Evolutionary conservation across 495 filamentous ascomycete genomes (phyloP), one percentile per base, ranked within the genome.

Genomic region (Aspergillus nanangensis): DNA sequence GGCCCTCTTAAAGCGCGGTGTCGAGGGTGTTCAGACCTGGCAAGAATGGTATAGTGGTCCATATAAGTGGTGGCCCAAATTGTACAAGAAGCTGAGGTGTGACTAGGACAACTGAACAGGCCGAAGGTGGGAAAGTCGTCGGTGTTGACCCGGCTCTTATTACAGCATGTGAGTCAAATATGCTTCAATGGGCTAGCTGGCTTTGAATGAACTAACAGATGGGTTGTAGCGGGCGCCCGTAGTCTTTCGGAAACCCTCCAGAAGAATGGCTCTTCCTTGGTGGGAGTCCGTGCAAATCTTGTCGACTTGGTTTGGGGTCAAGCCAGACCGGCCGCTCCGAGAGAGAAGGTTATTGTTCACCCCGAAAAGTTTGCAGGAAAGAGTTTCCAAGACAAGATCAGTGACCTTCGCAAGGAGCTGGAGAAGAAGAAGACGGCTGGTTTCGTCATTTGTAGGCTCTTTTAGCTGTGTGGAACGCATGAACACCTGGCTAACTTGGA

Each of bases 21-120:
- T 95, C 14, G 86, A 90, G 54, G 90, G 95, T 62, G 90, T 96
- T 21, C 92, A 89, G 5, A 96, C 92, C 3, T 97, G 93, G 88
- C 90, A 96, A 63, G 94, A 99, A 65, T 99, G 94, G 94, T 86
- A 77, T 42, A 37, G 27, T 29, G 21, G 36, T 14, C n/a, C 34
- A 23, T 15, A 18, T 42, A n/a, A 24, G 27, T n/a, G n/a, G 25
- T 50, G n/a, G 27, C 41, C 22, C 19, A 45, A 24, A 14, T n/a
- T n/a, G n/a, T 7, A 31, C 23, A n/a, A n/a, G 24, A 46, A 24
- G 37, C 59, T 71, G 48, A 70, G 36, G 15, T 19, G 41, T 27
- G 25, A 39, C 27, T 52, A 86, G 82, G 82, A 75, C 86, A 17
- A 84, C 83, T 33, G 86, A 93, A 43, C 84, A 95, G 62, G 79